phyloP scores from a whole-genome alignment of 2,329 filamentous ascomycete species.

The Fusarium brevicatenulatum region DNA sequence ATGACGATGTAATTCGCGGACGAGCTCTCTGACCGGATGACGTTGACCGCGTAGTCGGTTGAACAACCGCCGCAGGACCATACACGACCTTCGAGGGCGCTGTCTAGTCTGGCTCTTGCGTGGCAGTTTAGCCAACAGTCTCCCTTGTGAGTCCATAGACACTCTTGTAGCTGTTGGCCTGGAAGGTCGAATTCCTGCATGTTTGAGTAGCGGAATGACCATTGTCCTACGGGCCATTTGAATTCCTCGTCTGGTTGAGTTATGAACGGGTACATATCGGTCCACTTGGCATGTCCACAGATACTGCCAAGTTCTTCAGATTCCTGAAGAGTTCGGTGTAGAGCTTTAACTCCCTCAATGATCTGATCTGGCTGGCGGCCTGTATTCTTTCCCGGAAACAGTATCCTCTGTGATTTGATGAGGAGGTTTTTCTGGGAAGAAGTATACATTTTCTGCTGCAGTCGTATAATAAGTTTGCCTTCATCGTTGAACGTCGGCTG shows the following conservation, averaged over 20 bases:
- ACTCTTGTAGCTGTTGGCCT: background rate
- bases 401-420: background rate
- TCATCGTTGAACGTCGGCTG: background rate
- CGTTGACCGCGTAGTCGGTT: background rate
- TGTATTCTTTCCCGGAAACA: background rate
- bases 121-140: background rate
- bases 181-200: background rate
- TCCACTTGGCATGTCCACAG: background rate
- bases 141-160: background rate
- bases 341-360: rapidly evolving
- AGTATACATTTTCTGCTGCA: background rate
- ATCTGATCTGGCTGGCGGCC: rapidly evolving
- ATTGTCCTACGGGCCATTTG: background rate
- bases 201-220: background rate
- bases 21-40: background rate
- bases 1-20: background rate
- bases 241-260: background rate
- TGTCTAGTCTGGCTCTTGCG: background rate
- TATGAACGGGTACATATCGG: background rate
- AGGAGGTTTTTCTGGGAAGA: background rate
- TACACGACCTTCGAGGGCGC: background rate
- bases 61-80: background rate
- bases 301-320: rapidly evolving
- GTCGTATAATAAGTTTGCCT: rapidly evolving
- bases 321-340: background rate